Evolutionary conservation across 768 basidiomycete species (phyloP), one percentile per base, ranked within the genome.

Genomic region (Leccinellum albellum): DNA sequence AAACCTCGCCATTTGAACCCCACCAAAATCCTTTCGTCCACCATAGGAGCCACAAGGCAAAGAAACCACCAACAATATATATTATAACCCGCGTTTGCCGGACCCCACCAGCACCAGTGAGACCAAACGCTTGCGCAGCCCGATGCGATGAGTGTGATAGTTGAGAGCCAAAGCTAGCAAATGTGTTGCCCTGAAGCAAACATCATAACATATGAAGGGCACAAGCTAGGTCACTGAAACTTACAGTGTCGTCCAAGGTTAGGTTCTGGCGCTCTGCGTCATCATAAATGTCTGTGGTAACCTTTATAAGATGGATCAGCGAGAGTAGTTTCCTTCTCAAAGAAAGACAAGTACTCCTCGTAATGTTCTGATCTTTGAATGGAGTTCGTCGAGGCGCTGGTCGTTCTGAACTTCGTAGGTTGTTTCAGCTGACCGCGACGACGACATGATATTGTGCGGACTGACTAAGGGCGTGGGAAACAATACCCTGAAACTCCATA

Each of bases 361-460:
- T 48, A 94, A 69, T 17, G 87, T 88, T 42, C 90, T 82, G 49
- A 93, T 82, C 70, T 94, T 94, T 20, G 89, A 84, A 70, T 94
- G 91, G 2, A 94, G 77, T 50, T 91, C 88, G 55, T 94, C 90
- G 12, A 94, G 79, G 28, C 84, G 78, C 65, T 90, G 85, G 76
- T 94, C 90, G 68, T 94, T 94, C 71, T 94, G 91, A 7, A 80
- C 68, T 70, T 94, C 91, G 64, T 93, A 92, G 1, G 86, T 88
- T 55, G 88, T 82, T 67, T 91, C 88, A 8, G 81, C 77, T 20
- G 74, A 67, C 56, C 63, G 66, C 14, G 76, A 76, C 42, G 72
- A 68, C 26, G 76, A 73, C 76, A 77, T 77, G 2, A 44, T 54
- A 53, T 17, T 13, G 52, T 37, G 17, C 2, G 40, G 40, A 23